These are phyloP conservation scores for Apiospora arundinis DNA, from an alignment of 2,329 filamentous ascomycete genomes.

Conservation along the genomic window DNA sequence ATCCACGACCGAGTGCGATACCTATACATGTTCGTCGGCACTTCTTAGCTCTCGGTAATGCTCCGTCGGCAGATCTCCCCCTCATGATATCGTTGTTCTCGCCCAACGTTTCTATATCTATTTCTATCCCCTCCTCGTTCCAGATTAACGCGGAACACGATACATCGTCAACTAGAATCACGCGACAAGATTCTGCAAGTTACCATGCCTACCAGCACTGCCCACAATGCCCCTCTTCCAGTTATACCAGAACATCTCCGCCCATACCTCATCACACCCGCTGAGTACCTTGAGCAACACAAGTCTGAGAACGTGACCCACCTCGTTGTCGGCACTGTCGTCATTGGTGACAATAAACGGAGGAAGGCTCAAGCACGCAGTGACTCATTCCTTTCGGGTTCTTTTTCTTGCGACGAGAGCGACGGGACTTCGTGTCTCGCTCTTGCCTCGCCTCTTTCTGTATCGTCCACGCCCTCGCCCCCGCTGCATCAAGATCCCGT, in stretches of 20 bases:
- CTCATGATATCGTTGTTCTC: not conserved
- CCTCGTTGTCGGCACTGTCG: conserved; percentile 38
- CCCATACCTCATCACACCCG: conserved; percentile 26
- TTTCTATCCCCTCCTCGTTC: too few species aligned
- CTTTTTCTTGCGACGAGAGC: too few species aligned
- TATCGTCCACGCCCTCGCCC: not conserved
- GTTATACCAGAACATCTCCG: conserved; percentile 20
- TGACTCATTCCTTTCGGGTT: not conserved
- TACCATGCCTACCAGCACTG: not conserved
- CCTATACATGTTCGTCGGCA: not conserved
- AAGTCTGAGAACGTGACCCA: conserved; percentile 14
- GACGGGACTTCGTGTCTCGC: not conserved
- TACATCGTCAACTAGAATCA: not conserved
- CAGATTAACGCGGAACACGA: not conserved
- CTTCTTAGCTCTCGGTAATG: not conserved
- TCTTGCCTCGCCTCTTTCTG: not conserved
- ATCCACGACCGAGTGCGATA: not conserved
- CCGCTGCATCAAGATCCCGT: not conserved
- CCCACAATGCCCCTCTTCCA: not conserved
- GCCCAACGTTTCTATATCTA: not conserved
- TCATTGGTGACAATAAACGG: conserved; percentile 40
- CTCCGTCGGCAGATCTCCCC: not conserved
- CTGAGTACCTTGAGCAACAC: conserved; percentile 24
- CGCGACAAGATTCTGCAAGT: not conserved
- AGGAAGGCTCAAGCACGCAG: conserved; percentile 27